Base-by-base conservation (phyloP, 805 yeast genomes). In the Yarrowia porcina region DNA sequence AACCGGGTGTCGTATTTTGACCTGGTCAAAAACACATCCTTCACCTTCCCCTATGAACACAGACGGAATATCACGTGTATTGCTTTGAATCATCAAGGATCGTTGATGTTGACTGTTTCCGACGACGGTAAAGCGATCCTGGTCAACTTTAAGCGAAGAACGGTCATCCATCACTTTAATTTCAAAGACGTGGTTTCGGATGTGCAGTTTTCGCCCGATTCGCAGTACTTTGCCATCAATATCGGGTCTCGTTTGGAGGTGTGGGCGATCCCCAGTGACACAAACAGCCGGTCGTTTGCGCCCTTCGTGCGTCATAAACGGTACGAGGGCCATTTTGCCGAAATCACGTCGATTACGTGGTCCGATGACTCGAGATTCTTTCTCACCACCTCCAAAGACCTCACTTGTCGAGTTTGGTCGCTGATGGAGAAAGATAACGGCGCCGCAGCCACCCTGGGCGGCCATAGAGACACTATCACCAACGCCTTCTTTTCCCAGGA, bases 81-180 rank as follows among this genome's bases (percentile, higher is more conserved):
- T 35, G 97, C 97, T 20, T 75, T 94, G 65, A 94, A 92, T 71
- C 83, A 81, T 41, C 96, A 90, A 69, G 90, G 87, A 12, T 87
- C 96, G 0, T 79, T 94, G 36, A 73, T 94, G 70, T 69, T 94
- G 15, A 82, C 96, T 1, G 89, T 93, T 1, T 99, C 96, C 71
- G 86, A 81, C 59, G 96, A 90, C 69, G 99, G 99, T 0, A 81
- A 97, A 68, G 97, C 96, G 18, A 90, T 94, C 50, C 79, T 94
- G 65, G 96, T 89, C 35, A 94, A 94, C 70, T 92, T 88, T 71
- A 81, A 81, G 42, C 81, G 96, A 23, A 82, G 96, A 66, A 86
- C 90, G 0, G 97, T 91, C 13, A 77, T 94, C 65, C 97, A 94
- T 72, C 96, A 94, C 75, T 91, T 94, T 80, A 94, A 92, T 72